Conservation (phyloP, 129 eudicot species). For the Flaveria trinervia region DNA sequence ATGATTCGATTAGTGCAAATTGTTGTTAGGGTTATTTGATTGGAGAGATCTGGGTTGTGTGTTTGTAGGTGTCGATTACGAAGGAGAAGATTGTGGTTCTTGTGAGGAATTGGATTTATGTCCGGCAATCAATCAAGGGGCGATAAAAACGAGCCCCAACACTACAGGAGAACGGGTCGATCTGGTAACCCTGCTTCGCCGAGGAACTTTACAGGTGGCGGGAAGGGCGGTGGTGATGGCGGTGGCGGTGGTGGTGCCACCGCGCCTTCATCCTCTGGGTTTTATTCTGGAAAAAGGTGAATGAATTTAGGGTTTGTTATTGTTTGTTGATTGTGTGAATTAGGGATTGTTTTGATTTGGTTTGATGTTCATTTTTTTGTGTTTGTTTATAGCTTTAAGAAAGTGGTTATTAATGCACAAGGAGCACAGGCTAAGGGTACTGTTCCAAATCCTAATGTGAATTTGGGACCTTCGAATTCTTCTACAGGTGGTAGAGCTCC, state of each 20-base stretch:
- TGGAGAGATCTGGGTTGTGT: not conserved
- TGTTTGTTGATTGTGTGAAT: not conserved
- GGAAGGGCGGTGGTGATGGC: conserved; percentile 57
- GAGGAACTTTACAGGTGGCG: conserved; percentile 51
- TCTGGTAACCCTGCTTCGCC: conserved; percentile 43
- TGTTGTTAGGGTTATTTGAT: conserved; percentile 15
- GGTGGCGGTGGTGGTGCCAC: conserved; percentile 42
- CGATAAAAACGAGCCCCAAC: conserved; percentile 56
- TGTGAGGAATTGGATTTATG: conserved; percentile 55
- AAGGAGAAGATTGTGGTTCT: not conserved
- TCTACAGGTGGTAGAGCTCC: conserved; percentile 38
- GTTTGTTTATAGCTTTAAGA: conserved; percentile 50
- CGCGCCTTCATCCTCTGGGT: conserved; percentile 50
- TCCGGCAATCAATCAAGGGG: conserved; percentile 75
- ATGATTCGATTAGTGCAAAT: not conserved
- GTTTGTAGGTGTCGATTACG: not conserved
- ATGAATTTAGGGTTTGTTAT: conserved; percentile 13
- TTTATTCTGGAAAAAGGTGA: conserved; percentile 45
- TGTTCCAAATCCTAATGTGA: conserved; percentile 16
- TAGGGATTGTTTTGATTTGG: conserved; percentile 33
- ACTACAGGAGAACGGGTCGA: conserved; percentile 59
- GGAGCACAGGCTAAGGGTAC: conserved; percentile 48
- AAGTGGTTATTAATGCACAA: conserved; percentile 52
- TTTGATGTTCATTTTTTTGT: conserved; percentile 11
- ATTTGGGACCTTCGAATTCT: conserved; percentile 35